Base-by-base conservation (phyloP, 805 yeast species). In the Kodamaea kaohsiungensis region DNA sequence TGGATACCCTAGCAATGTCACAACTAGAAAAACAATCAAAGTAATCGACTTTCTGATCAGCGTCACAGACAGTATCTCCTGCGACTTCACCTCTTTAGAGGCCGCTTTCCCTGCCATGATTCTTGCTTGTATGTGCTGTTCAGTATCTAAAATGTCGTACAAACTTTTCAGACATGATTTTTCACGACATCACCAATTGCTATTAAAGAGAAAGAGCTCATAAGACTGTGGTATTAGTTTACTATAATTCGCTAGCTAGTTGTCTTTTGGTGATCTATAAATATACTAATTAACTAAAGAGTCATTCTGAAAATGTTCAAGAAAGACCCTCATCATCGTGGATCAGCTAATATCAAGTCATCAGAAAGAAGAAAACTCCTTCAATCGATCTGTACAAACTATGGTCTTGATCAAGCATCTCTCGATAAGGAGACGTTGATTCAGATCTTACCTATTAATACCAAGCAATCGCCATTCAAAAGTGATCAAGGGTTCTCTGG, bases 331-430 rank as follows among this genome's bases (percentile, higher is more conserved):
- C 75, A 80, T 64, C 75, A 87, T 54, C 92, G 91, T 70, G 85
- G 96, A 2, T 75, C 84, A 50, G 81, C 96, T 17, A 89, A 90
- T 61, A 76, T 95, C 55, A 91, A 91, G 69, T 82, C 89, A 12
- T 88, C 96, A 0, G 98, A 91, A 59, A 75, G 95, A 42, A 80
- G 89, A 58, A 79, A 78, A 57, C 67, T 86, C 22, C 67, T 84
- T 9, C 60, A 66, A 3, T 61, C 65, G 3, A 74, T 87, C 30
- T 73, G 83, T 58, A 60, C 68, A 18, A 65, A 61, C 27, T 84
- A 77, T 59, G 62, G 61, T 8, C 62, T 83, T 22, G 72, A 77
- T 3, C 70, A 69, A 42, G 71, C 66, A 16, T 59, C 67, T 30
- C 63, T 84, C 12, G 61, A 79, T 15, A 72, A 78, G 46, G 80